Base-by-base conservation (phyloP, 106 monocot species). In the Acanthochlamys bracteata region DNA sequence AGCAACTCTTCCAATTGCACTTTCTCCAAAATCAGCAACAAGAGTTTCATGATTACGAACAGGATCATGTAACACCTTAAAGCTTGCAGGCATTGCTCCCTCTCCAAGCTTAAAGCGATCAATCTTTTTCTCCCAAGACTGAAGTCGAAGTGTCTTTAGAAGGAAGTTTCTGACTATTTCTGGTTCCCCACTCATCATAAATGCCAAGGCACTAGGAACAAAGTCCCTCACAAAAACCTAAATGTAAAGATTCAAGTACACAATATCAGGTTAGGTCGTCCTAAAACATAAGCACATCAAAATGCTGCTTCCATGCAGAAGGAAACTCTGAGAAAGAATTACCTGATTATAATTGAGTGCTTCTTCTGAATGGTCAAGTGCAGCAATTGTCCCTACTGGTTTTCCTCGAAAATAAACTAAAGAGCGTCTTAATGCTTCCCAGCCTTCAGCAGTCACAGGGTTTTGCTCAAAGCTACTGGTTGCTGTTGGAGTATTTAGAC, bases 271-370 rank as follows among this genome's bases (percentile, higher is more conserved):
- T n/a, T n/a, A n/a, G n/a, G n/a, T n/a, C n/a, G n/a, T n/a, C n/a
- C n/a, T n/a, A n/a, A n/a, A n/a, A n/a, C n/a, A n/a, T n/a, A n/a
- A n/a, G 43, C 43, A 45, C 43, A 45, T 9, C 43, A 45, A 13
- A 13, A 45, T 45, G 43, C 24, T 61, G n/a, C n/a, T n/a, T n/a
- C n/a, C n/a, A n/a, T n/a, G n/a, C n/a, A n/a, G n/a, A n/a, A n/a
- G n/a, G n/a, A n/a, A n/a, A n/a, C n/a, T n/a, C n/a, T n/a, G n/a
- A n/a, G 26, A 27, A 25, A 23, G 16, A 21, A 13, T 45, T 2
- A 79, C 83, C 79, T 83, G 83, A 65, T 83, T 73, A 66, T 83
- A 83, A 61, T 83, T 83, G 17, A 83, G 79, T 33, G 71, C 68
- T 40, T 79, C 75, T 61, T 64, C 75, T 56, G 79, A 72, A 61